phyloP scores from a whole-genome alignment of 208 protist genomes.

The Leishmania mexicana region DNA sequence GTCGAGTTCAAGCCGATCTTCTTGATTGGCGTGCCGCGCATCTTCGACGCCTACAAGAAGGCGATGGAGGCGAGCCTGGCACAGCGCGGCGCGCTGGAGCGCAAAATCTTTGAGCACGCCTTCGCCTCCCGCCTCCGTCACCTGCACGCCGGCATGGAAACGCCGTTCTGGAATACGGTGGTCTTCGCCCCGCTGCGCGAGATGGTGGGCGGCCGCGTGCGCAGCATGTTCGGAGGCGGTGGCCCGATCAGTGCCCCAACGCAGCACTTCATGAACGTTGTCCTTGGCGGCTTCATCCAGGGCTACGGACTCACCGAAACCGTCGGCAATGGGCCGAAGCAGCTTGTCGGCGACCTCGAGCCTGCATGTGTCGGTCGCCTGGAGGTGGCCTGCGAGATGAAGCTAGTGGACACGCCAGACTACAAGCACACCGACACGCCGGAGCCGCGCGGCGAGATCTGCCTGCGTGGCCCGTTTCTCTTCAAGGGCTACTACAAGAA shows the following conservation, averaged over 20 bases:
- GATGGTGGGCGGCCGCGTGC: constrained; percentile 72
- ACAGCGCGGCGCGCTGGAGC: too few relatives aligned
- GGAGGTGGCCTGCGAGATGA: constrained; percentile 60
- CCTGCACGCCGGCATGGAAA: too few relatives aligned
- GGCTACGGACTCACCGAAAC: constrained; percentile 94
- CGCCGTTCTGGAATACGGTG: constrained; percentile 11
- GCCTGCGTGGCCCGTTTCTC: constrained; percentile 25
- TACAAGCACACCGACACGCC: constrained; percentile 85
- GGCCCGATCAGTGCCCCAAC: constrained; percentile 68
- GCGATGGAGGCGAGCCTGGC: too few relatives aligned
- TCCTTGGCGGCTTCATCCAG: constrained; percentile 73
- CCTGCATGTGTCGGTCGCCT: constrained; percentile 48
- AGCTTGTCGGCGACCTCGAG: constrained; percentile 58
- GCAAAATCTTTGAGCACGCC: too few relatives aligned
- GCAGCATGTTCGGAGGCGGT: constrained; percentile 76
- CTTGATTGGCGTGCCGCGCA: too few relatives aligned
- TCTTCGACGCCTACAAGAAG: too few relatives aligned
- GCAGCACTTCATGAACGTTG: constrained; percentile 69
- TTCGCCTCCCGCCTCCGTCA: too few relatives aligned
- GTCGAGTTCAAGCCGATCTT: too few relatives aligned
- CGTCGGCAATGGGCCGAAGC: constrained; percentile 64
- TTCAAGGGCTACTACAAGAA: constrained; percentile 93
- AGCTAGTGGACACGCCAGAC: constrained; percentile 90
- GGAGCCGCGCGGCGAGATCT: constrained; percentile 52
- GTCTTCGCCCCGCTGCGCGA: constrained; percentile 70